Percentiles rank a stretch among this genome's conserved stretches.
Conservation (phyloP, 139 green algal genomes). For the Chlorella sp. region DNA sequence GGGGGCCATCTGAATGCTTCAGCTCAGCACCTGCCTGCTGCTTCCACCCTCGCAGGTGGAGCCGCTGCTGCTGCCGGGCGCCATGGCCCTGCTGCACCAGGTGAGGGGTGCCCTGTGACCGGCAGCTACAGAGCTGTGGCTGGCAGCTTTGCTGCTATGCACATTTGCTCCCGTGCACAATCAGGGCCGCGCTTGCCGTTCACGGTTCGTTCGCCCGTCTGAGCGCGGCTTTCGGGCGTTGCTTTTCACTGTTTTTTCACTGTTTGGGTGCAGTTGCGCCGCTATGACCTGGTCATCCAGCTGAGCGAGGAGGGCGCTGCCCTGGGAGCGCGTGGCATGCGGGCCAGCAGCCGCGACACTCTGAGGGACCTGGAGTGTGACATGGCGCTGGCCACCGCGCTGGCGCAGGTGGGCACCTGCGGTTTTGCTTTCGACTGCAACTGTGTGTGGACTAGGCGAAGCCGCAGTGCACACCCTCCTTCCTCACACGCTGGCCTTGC, state of each 20-base stretch:
- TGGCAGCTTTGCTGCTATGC: background rate
- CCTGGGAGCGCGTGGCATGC: constrained; percentile 39
- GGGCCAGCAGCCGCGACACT: constrained; percentile 1
- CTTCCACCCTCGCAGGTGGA: constrained; percentile 34
- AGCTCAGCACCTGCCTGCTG: too few species aligned
- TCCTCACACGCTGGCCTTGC: too few species aligned
- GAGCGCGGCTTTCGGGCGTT: too few species aligned
- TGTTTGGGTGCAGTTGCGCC: constrained; percentile 9
- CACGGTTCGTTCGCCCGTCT: too few species aligned
- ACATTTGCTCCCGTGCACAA: background rate
- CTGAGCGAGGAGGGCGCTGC: constrained; percentile 38
- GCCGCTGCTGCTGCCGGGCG: constrained; percentile 61
- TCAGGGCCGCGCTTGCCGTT: background rate
- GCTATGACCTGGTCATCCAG: constrained; percentile 56
- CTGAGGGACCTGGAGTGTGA: constrained; percentile 45
- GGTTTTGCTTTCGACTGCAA: too few species aligned
- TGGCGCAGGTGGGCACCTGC: constrained; percentile 51
- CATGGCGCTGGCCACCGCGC: constrained; percentile 63
- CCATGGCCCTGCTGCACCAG: constrained; percentile 70
- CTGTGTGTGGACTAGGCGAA: too few species aligned
- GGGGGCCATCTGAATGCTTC: too few species aligned
- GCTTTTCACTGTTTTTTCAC: too few species aligned
- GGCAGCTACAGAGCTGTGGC: background rate
- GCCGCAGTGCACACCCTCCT: too few species aligned
- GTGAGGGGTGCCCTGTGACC: too few species aligned